Conservation (phyloP, 1,139 yeast species). For the Debaryomyces robertsiae region DNA sequence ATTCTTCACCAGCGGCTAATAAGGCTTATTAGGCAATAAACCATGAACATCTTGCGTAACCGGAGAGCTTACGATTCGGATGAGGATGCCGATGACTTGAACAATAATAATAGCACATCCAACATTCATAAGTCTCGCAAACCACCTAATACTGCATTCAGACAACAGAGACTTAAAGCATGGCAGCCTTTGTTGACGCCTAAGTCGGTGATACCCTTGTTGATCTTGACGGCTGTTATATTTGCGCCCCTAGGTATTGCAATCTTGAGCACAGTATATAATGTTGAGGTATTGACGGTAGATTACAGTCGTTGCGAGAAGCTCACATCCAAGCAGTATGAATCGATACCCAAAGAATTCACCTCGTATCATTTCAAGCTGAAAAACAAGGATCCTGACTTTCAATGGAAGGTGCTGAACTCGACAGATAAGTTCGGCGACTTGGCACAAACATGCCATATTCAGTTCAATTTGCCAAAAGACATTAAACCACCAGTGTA, state of each 20-base stretch:
- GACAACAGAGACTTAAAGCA: conserved; percentile 73
- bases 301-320: conserved; percentile 61
- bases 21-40: background rate
- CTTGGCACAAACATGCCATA: conserved; percentile 46
- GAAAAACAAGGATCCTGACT: conserved; percentile 41
- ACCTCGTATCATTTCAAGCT: conserved; percentile 56
- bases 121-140: conserved; percentile 55
- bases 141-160: conserved; percentile 78
- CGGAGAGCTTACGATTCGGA: conserved; percentile 31
- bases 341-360: conserved; percentile 53
- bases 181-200: conserved; percentile 87
- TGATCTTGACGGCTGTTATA: conserved; percentile 61
- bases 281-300: conserved; percentile 59
- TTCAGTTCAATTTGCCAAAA: conserved; percentile 61
- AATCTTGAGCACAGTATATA: conserved; percentile 57
- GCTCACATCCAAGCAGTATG: conserved; percentile 39
- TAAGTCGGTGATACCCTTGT: conserved; percentile 69
- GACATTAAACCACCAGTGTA: conserved; percentile 63
- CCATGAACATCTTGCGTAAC: conserved; percentile 46
- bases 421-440: conserved; percentile 38
- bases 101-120: conserved; percentile 26
- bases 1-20: too few species aligned
- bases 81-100: conserved; percentile 31
- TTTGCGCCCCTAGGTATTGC: conserved; percentile 79
- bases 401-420: conserved; percentile 56